Conservation (phyloP, 345 rosid genomes). For the Anastatica hierochuntica region DNA sequence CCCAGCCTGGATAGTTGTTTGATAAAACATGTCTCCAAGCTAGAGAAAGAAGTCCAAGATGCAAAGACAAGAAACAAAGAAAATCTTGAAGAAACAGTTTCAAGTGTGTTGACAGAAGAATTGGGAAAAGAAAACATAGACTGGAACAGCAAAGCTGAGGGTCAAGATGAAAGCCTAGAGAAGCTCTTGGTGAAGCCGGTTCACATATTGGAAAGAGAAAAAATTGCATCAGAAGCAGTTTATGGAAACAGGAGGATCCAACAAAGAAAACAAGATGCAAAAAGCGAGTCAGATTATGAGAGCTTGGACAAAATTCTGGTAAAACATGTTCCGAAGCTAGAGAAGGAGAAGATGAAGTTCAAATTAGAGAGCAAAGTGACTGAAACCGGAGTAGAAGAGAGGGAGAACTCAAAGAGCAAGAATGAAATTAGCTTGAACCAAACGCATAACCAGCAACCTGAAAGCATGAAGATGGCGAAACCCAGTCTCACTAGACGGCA, state of each 20-base stretch:
- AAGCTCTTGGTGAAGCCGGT: constrained; percentile 50
- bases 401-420: constrained; percentile 20
- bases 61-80: constrained; percentile 49
- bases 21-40: constrained; percentile 59
- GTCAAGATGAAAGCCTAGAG: constrained; percentile 39
- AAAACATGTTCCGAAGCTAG: constrained; percentile 67
- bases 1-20: constrained; percentile 72
- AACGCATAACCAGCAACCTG: constrained; percentile 36
- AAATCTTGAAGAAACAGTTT: constrained; percentile 8
- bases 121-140: constrained; percentile 55
- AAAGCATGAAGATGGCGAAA: constrained; percentile 40
- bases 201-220: too few relatives aligned
- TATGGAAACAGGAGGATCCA: too few relatives aligned
- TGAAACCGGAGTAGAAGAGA: too few relatives aligned
- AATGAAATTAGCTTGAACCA: too few relatives aligned
- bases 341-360: constrained; percentile 37
- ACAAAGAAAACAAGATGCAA: constrained; percentile 31
- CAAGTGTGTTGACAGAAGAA: not conserved
- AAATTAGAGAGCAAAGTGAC: too few relatives aligned
- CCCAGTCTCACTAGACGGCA: constrained; percentile 25
- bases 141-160: constrained; percentile 22
- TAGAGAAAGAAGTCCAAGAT: constrained; percentile 80
- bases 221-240: too few relatives aligned
- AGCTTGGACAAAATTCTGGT: constrained; percentile 78
- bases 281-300: constrained; percentile 24